phyloP scores from a whole-genome alignment of 768 basidiomycete genomes.

The Auriscalpium microsporum region DNA sequence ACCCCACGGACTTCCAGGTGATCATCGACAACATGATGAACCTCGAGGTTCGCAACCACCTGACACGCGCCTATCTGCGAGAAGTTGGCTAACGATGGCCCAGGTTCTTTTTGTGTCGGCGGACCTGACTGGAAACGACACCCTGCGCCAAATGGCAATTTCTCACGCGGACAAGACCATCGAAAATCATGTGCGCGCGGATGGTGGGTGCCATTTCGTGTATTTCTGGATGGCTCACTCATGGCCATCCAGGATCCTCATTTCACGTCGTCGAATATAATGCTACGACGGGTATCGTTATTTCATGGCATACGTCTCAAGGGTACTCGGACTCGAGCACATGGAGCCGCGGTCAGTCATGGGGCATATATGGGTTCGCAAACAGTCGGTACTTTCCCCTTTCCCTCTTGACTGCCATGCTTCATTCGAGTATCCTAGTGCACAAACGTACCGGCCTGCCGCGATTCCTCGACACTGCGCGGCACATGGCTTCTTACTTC shows the following conservation, averaged over 20 bases:
- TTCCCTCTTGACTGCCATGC: background rate
- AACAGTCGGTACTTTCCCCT: slow-evolving; percentile 39
- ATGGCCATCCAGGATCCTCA: slow-evolving; percentile 20
- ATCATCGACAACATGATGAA: slow-evolving; percentile 83
- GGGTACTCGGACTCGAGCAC: slow-evolving; percentile 58
- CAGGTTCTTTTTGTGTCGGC: slow-evolving; percentile 49
- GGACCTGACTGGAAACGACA: slow-evolving; percentile 50
- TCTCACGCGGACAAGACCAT: slow-evolving; percentile 61
- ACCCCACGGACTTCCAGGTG: slow-evolving; percentile 56
- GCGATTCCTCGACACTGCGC: slow-evolving; percentile 52
- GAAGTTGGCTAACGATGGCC: background rate
- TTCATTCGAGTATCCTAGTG: slow-evolving; percentile 35
- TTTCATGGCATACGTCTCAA: slow-evolving; percentile 47
- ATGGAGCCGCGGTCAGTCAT: slow-evolving; percentile 68
- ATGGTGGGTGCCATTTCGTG: slow-evolving; percentile 32
- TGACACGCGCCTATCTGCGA: no score
- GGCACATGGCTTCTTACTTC: slow-evolving; percentile 54
- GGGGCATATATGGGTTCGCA: slow-evolving; percentile 64
- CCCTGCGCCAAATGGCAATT: slow-evolving; percentile 50
- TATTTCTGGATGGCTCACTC: background rate
- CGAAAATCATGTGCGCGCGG: slow-evolving; percentile 54
- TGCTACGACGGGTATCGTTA: slow-evolving; percentile 52
- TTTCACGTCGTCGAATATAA: slow-evolving; percentile 61
- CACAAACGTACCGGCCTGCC: slow-evolving; percentile 41
- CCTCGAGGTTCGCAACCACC: slow-evolving; percentile 34